Conservation (phyloP, 768 basidiomycete species). For the Postia placenta region DNA sequence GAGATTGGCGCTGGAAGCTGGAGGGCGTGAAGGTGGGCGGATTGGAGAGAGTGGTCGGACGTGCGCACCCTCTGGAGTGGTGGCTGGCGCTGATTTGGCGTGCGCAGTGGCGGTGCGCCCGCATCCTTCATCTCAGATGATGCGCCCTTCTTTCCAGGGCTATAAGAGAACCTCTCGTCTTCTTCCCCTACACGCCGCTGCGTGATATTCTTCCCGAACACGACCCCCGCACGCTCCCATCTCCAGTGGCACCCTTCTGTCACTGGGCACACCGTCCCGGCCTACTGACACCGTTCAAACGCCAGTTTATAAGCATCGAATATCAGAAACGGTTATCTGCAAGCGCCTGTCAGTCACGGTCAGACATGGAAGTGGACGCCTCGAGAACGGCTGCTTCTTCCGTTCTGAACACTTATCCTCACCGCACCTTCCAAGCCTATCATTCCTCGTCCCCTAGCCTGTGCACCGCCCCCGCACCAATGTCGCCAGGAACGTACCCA, state of each 20-base stretch:
- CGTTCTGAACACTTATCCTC: slow-evolving; percentile 8
- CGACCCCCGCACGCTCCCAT: neutral
- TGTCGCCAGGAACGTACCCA: neutral
- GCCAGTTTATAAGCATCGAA: slow-evolving; percentile 5
- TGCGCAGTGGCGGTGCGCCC: slow-evolving; percentile 5
- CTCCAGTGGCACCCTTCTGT: slow-evolving; percentile 1
- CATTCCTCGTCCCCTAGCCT: neutral
- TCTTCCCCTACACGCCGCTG: slow-evolving; percentile 1
- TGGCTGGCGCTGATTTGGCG: neutral
- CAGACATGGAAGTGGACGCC: slow-evolving; percentile 20
- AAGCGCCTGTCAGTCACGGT: slow-evolving; percentile 4
- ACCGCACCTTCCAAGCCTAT: neutral
- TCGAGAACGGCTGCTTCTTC: slow-evolving; percentile 13
- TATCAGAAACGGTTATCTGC: slow-evolving; percentile 6
- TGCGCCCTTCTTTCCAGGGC: neutral
- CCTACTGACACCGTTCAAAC: slow-evolving; percentile 2
- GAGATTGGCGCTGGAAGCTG: no score
- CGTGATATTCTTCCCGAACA: slow-evolving; percentile 1
- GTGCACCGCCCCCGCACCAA: neutral
- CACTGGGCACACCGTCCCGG: neutral
- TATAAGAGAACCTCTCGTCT: slow-evolving; percentile 1
- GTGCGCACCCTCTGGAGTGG: no score
- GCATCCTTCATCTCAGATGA: slow-evolving; percentile 4
- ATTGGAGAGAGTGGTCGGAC: no score
- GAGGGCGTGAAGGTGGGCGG: no score